Conservation (phyloP, 106 monocot genomes). For the Allium sativum region DNA sequence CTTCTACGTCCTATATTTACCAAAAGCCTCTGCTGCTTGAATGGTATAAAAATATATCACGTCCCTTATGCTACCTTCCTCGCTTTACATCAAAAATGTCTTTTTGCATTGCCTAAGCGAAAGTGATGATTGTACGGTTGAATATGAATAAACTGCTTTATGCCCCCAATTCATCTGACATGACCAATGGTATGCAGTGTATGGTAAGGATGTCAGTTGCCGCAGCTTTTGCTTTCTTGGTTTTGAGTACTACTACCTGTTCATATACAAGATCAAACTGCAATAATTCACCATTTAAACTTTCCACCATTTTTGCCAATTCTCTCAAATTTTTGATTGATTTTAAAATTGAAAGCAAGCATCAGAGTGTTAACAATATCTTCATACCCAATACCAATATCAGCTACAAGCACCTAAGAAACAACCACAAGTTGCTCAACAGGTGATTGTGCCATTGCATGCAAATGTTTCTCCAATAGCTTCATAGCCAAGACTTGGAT, state of each 20-base stretch:
- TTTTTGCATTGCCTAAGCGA: no score
- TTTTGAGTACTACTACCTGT: slow-evolving; percentile 78
- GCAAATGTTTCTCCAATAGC: slow-evolving; percentile 87
- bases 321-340: slow-evolving; percentile 82
- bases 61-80: no score
- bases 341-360: slow-evolving; percentile 64
- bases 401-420: slow-evolving; percentile 96
- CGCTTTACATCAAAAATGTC: no score
- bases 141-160: slow-evolving; percentile 11
- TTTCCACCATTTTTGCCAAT: slow-evolving; percentile 85
- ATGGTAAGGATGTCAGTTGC: slow-evolving; percentile 74
- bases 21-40: no score
- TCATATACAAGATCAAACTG: slow-evolving; percentile 92
- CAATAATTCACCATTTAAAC: slow-evolving; percentile 75
- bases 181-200: slow-evolving; percentile 86
- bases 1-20: no score
- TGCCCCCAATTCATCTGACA: slow-evolving; percentile 67
- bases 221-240: slow-evolving; percentile 81
- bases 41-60: no score
- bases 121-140: no score
- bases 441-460: slow-evolving; percentile 79
- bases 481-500: no score
- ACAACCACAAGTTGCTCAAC: slow-evolving; percentile 94
- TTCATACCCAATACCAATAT: slow-evolving; percentile 96
- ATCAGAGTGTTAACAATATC: slow-evolving; percentile 96